Percentiles rank a stretch among this genome's conserved stretches.
These are phyloP conservation scores for Pouteria campechiana DNA, from an alignment of 179 eudicot genomes.

Conservation along the genomic window DNA sequence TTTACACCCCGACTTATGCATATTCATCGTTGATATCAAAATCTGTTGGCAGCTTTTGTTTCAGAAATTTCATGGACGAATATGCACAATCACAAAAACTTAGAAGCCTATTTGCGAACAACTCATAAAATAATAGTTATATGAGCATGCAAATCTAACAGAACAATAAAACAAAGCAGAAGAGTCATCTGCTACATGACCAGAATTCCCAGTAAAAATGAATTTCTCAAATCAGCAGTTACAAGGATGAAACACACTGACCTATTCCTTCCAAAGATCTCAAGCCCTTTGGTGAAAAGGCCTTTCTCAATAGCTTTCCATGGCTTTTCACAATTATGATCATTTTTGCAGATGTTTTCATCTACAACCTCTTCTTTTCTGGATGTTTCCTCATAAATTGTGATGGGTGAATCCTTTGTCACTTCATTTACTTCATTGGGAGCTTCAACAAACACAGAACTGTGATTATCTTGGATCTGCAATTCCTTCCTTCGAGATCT, in stretches of 20 bases:
- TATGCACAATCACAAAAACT: too few species aligned
- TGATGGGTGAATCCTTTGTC: slow-evolving; percentile 12
- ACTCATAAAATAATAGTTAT: too few species aligned
- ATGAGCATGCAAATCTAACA: too few species aligned
- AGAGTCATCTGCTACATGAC: neutral
- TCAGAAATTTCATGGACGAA: too few species aligned
- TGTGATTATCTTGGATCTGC: slow-evolving; percentile 16
- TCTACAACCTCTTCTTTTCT: slow-evolving; percentile 63
- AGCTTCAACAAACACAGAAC: slow-evolving; percentile 26
- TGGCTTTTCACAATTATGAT: slow-evolving; percentile 26
- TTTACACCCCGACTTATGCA: too few species aligned
- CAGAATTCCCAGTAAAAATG: too few species aligned
- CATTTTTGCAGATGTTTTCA: slow-evolving; percentile 56
- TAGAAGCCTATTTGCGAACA: too few species aligned
- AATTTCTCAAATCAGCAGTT: too few species aligned
- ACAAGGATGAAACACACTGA: slow-evolving; percentile 10
- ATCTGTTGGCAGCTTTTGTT: too few species aligned
- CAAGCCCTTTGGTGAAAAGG: slow-evolving; percentile 79
- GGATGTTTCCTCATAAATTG: slow-evolving; percentile 26
- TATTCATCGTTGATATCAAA: too few species aligned
- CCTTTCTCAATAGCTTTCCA: slow-evolving; percentile 84
- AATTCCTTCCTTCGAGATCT: slow-evolving; percentile 38
- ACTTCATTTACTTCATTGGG: slow-evolving; percentile 17
- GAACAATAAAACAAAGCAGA: too few species aligned
- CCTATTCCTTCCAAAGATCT: slow-evolving; percentile 94